Percentiles rank a stretch among this genome's conserved stretches.
These are phyloP conservation scores for Coniophora puteana DNA, from an alignment of 1,284 basidiomycete species.

Conservation along the genomic window DNA sequence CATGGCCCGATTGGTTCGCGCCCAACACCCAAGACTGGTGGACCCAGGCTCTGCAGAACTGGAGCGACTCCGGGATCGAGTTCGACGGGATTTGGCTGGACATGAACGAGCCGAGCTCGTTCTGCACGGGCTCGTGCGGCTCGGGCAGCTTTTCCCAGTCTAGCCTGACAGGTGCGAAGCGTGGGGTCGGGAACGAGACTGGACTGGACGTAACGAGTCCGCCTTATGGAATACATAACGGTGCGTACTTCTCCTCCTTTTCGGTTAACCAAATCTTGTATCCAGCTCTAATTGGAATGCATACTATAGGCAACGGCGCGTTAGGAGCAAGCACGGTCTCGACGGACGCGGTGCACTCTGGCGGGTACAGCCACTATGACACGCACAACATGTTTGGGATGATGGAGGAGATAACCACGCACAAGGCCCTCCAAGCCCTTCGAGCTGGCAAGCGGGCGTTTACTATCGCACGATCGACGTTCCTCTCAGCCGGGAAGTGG, in stretches of 20 bases:
- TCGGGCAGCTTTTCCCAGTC: constrained; percentile 21
- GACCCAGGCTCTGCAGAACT: constrained; percentile 58
- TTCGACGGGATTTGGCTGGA: constrained; percentile 76
- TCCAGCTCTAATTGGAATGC: constrained; percentile 59
- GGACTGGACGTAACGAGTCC: constrained; percentile 51
- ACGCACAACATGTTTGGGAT: constrained; percentile 40
- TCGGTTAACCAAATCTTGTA: constrained; percentile 42
- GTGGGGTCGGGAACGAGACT: constrained; percentile 39
- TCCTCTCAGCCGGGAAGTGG: constrained; percentile 63
- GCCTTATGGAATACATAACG: constrained; percentile 72
- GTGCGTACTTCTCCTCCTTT: constrained; percentile 30
- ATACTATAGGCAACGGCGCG: constrained; percentile 12
- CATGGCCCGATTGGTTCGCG: constrained; percentile 71
- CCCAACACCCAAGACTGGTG: constrained; percentile 54
- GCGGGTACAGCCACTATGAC: constrained; percentile 34
- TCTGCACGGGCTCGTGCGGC: constrained; percentile 63
- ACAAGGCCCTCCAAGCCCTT: constrained; percentile 29
- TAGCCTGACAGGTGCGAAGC: constrained; percentile 55
- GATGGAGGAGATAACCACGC: constrained; percentile 35
- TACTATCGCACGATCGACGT: constrained; percentile 40
- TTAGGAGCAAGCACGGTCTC: constrained; percentile 25
- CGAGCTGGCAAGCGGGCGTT: constrained; percentile 37
- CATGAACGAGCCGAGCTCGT: constrained; percentile 69
- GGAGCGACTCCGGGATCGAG: constrained; percentile 52
- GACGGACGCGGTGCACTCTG: constrained; percentile 37